These are phyloP conservation scores for Daedaleopsis nitida DNA, from an alignment of 768 basidiomycete species.

Conservation along the genomic window DNA sequence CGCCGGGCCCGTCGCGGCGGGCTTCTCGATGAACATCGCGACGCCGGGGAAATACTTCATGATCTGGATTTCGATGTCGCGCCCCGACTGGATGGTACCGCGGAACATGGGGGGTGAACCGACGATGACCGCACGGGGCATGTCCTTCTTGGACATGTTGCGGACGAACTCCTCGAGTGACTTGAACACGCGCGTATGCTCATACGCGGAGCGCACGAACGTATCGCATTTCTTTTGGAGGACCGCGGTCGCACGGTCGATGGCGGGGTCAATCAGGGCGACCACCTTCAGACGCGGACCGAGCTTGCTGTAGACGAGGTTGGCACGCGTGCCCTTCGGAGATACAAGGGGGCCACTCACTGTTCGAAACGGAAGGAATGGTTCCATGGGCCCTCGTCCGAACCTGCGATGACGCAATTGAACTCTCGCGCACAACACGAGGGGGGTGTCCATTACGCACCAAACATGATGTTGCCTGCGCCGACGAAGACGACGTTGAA, in stretches of 20 bases:
- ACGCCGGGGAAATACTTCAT: conserved; percentile 86
- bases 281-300: conserved; percentile 95
- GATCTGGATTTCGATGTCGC: conserved; percentile 87
- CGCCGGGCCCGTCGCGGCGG: conserved; percentile 78
- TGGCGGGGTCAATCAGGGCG: conserved; percentile 89
- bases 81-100: conserved; percentile 71
- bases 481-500: conserved; percentile 97
- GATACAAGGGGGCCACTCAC: conserved; percentile 42
- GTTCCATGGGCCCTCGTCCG: conserved; percentile 90
- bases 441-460: conserved; percentile 36
- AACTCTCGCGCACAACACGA: not conserved
- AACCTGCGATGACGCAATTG: conserved; percentile 48
- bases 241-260: conserved; percentile 76
- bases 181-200: conserved; percentile 82
- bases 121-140: conserved; percentile 82
- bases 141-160: conserved; percentile 61
- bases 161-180: conserved; percentile 84
- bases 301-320: conserved; percentile 65
- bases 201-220: conserved; percentile 92
- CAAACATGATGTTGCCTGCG: conserved; percentile 99
- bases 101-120: conserved; percentile 95
- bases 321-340: not conserved
- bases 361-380: conserved; percentile 91
- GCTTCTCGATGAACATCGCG: conserved; percentile 92
- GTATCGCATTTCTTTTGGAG: conserved; percentile 90